These are phyloP conservation scores for Alternaria rosae DNA, from an alignment of 2,329 filamentous ascomycete species.

Conservation along the genomic window DNA sequence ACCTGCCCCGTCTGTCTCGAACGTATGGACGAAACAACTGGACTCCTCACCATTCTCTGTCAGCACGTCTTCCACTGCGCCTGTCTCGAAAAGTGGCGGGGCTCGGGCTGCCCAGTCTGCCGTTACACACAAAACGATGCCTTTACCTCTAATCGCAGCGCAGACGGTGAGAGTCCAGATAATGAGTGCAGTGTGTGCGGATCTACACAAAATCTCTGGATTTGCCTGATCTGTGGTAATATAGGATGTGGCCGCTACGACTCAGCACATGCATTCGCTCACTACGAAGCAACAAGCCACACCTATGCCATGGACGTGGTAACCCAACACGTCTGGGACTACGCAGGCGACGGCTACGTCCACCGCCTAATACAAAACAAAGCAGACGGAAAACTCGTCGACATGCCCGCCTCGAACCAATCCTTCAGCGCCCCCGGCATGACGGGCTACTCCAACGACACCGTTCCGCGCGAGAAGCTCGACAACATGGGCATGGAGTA, in stretches of 20 bases:
- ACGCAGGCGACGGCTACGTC: slow-evolving; percentile 93
- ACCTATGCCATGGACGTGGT: slow-evolving; percentile 91
- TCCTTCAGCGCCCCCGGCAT: slow-evolving; percentile 39
- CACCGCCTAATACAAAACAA: slow-evolving; percentile 95
- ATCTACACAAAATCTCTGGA: slow-evolving; percentile 84
- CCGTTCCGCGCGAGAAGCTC: slow-evolving; percentile 74
- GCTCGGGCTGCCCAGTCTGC: slow-evolving; percentile 91
- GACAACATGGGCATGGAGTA: slow-evolving; percentile 91
- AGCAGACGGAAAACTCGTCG: slow-evolving; percentile 88
- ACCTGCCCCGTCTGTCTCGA: slow-evolving; percentile 97
- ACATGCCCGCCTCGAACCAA: slow-evolving; percentile 69
- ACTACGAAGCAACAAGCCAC: slow-evolving; percentile 89
- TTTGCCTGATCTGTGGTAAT: slow-evolving; percentile 91
- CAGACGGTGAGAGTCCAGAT: slow-evolving; percentile 56
- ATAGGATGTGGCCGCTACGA: slow-evolving; percentile 96
- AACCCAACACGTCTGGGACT: slow-evolving; percentile 98
- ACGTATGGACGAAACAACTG: slow-evolving; percentile 97
- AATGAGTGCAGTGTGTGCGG: slow-evolving; percentile 85
- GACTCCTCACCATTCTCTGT: slow-evolving; percentile 92
- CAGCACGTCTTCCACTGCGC: slow-evolving; percentile 98
- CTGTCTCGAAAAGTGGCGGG: slow-evolving; percentile 95
- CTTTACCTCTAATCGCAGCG: slow-evolving; percentile 36
- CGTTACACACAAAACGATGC: slow-evolving; percentile 78
- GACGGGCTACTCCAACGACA: slow-evolving; percentile 64
- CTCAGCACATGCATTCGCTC: slow-evolving; percentile 88